Base-by-base conservation (phyloP, 371 early-diverging fungal genomes). In the Mucor piriformis region DNA sequence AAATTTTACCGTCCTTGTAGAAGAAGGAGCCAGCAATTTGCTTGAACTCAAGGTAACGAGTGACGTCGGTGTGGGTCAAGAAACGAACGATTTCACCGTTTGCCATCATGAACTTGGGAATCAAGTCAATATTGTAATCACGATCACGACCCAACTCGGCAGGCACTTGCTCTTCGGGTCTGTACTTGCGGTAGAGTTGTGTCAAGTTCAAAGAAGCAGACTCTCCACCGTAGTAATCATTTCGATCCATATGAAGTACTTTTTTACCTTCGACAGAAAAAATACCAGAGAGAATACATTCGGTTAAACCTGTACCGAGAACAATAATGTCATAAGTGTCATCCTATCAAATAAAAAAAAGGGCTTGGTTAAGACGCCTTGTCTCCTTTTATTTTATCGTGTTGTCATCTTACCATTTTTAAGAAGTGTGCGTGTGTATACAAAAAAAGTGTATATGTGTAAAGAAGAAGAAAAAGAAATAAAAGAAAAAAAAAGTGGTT, bases 71-170 rank as follows among this genome's bases (percentile, higher is more conserved):
- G 76, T 98, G 95, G 55, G 87, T 88, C 63, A 93, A 79, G 63
- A 92, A 90, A 51, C 88, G 88, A 63, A 93, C 92, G 50, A 97
- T 83, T 64, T 93, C 92, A 50, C 94, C 97, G 64, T 94, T 96
- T 50, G 97, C 98, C 95, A 99, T 96, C 85, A 99, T 93, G 76
- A 99, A 97, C 86, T 99, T 99, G 69, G 99, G 99, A 48, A 99
- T 95, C 69, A 99, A 78, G 74, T 99, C 99, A 40, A 99, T 89
- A 78, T 93, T 96, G 76, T 91, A 99, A 81, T 99, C 97, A 49
- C 95, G 91, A 75, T 95, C 95, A 42, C 87, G 83, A 25, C 97
- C 98, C 54, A 93, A 83, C 27, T 66, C 64, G 4, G 73, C 70
- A 7, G 93, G 87, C 21, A 91, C 84, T 38, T 78, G 73, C 44